These are phyloP conservation scores for Cytospora piceicola DNA, from an alignment of 2,329 filamentous ascomycete genomes.

Conservation along the genomic window DNA sequence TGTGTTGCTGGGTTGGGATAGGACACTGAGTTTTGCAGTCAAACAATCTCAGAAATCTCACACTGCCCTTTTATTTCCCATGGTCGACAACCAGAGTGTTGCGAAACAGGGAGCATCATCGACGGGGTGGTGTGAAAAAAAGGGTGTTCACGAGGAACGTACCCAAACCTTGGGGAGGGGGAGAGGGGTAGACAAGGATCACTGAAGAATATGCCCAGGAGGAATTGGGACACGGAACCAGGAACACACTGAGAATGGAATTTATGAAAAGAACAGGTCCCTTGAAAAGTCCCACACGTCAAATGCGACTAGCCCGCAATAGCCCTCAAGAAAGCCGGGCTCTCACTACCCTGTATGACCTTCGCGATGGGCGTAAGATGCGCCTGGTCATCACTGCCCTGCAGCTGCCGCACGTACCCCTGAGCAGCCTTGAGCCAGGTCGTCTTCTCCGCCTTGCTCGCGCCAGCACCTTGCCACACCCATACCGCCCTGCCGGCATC, in stretches of 20 bases:
- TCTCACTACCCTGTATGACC: constrained; percentile 61
- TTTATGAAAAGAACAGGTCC: neutral
- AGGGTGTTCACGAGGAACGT: too few species aligned
- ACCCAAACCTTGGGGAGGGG: too few species aligned
- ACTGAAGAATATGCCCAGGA: neutral
- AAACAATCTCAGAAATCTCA: too few species aligned
- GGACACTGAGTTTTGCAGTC: neutral
- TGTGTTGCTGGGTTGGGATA: neutral
- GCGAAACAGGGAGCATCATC: too few species aligned
- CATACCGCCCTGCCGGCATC: constrained; percentile 62
- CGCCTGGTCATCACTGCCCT: constrained; percentile 39
- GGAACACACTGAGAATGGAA: neutral
- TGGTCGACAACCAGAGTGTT: too few species aligned
- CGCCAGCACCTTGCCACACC: constrained; percentile 67
- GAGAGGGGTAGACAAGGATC: too few species aligned
- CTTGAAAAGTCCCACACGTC: neutral
- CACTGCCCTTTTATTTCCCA: too few species aligned
- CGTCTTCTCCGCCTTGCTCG: constrained; percentile 62
- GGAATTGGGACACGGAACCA: neutral
- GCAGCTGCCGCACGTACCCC: constrained; percentile 53
- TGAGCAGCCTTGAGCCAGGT: constrained; percentile 65
- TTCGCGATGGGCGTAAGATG: constrained; percentile 58
- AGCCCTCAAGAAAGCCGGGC: constrained; percentile 54
- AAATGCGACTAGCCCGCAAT: constrained; percentile 39
- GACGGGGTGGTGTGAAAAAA: too few species aligned